Percentiles rank a stretch among this genome's conserved stretches.
Conservation (phyloP, 2,329 filamentous ascomycete species). For the Colletotrichum gigasporum region DNA sequence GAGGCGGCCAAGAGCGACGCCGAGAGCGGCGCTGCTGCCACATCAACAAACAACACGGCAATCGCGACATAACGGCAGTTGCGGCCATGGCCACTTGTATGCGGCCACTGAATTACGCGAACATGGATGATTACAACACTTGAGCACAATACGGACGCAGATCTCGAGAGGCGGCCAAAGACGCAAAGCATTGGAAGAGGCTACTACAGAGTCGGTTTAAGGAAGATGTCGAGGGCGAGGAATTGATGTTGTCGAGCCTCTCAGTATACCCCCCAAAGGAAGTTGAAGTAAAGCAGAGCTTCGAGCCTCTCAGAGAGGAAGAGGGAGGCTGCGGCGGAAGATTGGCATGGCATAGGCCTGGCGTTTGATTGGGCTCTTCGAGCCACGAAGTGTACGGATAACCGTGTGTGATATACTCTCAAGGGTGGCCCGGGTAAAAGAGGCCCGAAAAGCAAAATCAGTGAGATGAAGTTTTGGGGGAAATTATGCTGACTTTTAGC, state of each 20-base stretch:
- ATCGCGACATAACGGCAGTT: constrained; percentile 40
- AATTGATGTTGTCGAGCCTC: not conserved
- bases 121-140: not conserved
- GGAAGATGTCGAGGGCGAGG: too few species aligned
- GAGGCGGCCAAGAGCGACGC: constrained; percentile 41
- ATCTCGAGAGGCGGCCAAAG: not conserved
- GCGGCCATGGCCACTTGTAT: not conserved
- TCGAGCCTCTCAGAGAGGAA: not conserved
- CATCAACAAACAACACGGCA: constrained; percentile 36
- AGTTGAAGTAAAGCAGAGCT: too few species aligned
- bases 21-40: constrained; percentile 29
- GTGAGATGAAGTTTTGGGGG: not conserved
- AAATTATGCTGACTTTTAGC: too few species aligned
- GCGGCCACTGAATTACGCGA: not conserved
- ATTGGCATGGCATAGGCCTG: constrained; percentile 8
- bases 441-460: not conserved
- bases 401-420: constrained; percentile 7
- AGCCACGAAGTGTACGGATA: constrained; percentile 11
- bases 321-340: not conserved
- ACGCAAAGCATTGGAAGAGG: not conserved
- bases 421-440: not conserved
- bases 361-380: constrained; percentile 6
- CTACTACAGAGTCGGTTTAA: not conserved
- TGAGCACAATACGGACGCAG: not conserved
- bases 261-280: constrained; percentile 6